Evolutionary conservation across 1,139 yeast genomes (phyloP).

Genomic region (Meyerozyma carpophila): DNA sequence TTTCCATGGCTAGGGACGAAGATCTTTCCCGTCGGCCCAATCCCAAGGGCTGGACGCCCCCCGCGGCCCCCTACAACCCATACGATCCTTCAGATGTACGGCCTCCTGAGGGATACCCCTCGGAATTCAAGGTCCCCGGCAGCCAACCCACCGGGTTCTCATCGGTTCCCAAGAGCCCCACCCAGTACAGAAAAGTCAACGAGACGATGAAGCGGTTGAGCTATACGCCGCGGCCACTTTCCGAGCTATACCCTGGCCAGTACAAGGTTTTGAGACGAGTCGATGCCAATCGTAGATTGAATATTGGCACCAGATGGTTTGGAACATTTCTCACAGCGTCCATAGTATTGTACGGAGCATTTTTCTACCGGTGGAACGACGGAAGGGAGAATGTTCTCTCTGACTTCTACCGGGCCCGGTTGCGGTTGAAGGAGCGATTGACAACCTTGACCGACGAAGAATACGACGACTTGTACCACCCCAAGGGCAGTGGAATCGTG

Average conservation of each 20-base stretch:
- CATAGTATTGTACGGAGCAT: slow-evolving; percentile 53
- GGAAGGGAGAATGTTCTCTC: slow-evolving; percentile 74
- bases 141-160: slow-evolving; percentile 51
- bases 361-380: slow-evolving; percentile 81
- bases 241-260: slow-evolving; percentile 74
- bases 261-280: slow-evolving; percentile 65
- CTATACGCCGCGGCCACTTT: slow-evolving; percentile 74
- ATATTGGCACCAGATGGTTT: slow-evolving; percentile 50
- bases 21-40: slow-evolving; percentile 57
- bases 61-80: slow-evolving; percentile 81
- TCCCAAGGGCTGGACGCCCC: slow-evolving; percentile 80
- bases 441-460: slow-evolving; percentile 51
- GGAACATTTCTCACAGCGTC: slow-evolving; percentile 44
- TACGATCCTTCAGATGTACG: slow-evolving; percentile 73
- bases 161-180: slow-evolving; percentile 60
- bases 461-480: slow-evolving; percentile 54
- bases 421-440: slow-evolving; percentile 48
- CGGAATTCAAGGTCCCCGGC: slow-evolving; percentile 62
- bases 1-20: slow-evolving; percentile 7
- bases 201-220: slow-evolving; percentile 69
- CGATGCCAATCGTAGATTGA: slow-evolving; percentile 50
- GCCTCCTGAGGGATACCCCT: slow-evolving; percentile 82
- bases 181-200: slow-evolving; percentile 65
- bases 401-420: slow-evolving; percentile 58
- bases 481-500: slow-evolving; percentile 29